Conservation (phyloP, 73 alveolate species). For the Symbiodinium natans region DNA sequence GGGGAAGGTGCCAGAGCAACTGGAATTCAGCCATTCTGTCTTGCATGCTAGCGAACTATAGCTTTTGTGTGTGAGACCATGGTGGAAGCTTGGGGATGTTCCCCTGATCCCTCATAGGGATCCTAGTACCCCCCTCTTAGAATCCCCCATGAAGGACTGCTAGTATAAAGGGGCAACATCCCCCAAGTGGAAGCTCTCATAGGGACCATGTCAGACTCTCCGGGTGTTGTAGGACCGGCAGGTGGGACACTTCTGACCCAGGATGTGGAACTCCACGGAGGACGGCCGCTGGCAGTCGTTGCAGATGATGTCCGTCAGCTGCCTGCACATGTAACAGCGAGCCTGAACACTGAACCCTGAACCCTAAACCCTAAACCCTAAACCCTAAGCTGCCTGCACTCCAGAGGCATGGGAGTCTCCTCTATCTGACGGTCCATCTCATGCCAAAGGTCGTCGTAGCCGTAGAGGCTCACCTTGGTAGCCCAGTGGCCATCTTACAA, state of each 20-base stretch:
- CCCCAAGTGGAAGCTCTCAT: too few species aligned
- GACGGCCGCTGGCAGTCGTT: constrained; percentile 95
- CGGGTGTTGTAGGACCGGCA: constrained; percentile 95
- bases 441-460: constrained; percentile 91
- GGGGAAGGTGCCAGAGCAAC: too few species aligned
- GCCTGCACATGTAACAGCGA: not conserved
- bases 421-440: constrained; percentile 95
- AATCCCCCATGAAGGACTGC: too few species aligned
- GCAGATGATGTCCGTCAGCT: constrained; percentile 95
- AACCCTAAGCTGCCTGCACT: constrained; percentile 80
- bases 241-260: constrained; percentile 95
- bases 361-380: not conserved
- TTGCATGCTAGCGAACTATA: too few species aligned
- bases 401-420: constrained; percentile 96
- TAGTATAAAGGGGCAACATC: too few species aligned
- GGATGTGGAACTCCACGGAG: constrained; percentile 95
- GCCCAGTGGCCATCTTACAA: too few species aligned
- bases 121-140: too few species aligned
- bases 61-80: too few species aligned
- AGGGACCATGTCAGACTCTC: constrained; percentile 41
- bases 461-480: constrained; percentile 88
- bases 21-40: too few species aligned
- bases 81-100: too few species aligned
- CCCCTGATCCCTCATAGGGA: too few species aligned
- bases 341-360: too few species aligned